Evolutionary conservation across 306 rosid species (phyloP), one percentile per base, ranked within the genome.

Genomic region (Crotalaria pallida): DNA sequence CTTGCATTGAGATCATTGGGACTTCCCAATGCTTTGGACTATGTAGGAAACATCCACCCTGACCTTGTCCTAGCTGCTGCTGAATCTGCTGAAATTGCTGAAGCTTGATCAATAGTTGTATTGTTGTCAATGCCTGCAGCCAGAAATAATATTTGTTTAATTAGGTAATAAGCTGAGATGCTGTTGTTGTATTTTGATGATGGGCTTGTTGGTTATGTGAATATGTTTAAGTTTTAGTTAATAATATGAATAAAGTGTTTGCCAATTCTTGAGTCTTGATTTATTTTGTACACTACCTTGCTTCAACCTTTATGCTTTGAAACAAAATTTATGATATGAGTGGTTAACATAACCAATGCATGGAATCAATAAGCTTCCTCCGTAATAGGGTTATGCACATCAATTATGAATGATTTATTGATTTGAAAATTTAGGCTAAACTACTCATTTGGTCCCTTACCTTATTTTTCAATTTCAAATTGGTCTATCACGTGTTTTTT

Each of bases 61-160:
- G 97, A 91, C 76, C 75, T 91, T 76, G 57, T 88, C 50, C 81
- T 88, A 10, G 96, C 97, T 68, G 91, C 96, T 34, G 89, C 86
- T 18, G 85, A 83, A 5, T 55, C 82, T 49, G 77, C 77, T 21
- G 87, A 87, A 65, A 62, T 55, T 31, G 86, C 84, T 0, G 92
- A 90, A 0, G 96, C 95, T 67, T 88, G 61, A 79, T 29, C 29
- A 26, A 24, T 10, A 31, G 33, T 70, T 12, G 55, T 21, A 19
- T 31, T 65, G 6, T n/a, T 77, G 22, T 19, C 48, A 22, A 13
- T 62, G 45, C 41, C 21, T 1, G 3, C 34, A 36, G 19, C 38
- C 17, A 58, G 27, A 31, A 79, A 73, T 79, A 73, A 72, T 40
- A 27, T 4, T 8, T 5, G 61, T 22, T 33, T 60, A n/a, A n/a